Base-by-base conservation (phyloP, 2,329 filamentous ascomycete genomes). In the Aspergillus sp. region DNA sequence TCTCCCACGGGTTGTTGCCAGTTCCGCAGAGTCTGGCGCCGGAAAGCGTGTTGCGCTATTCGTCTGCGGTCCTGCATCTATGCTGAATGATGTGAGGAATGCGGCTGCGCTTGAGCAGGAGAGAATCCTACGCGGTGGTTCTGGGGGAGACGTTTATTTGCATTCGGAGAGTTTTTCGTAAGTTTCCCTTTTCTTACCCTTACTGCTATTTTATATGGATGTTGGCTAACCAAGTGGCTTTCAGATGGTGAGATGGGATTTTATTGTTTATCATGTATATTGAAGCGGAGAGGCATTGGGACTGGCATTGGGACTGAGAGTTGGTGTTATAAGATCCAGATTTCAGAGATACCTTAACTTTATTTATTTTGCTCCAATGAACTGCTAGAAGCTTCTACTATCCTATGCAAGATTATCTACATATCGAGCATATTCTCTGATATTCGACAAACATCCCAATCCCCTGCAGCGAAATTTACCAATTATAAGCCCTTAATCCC, bases 101-200 rank as follows among this genome's bases (percentile, higher is more conserved):
- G 79, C 78, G 7, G 78, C 79, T 19, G 79, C 79, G 2, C 53
- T 53, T n/a, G 74, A 73, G 41, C 79, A 82, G 54, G 49, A 74
- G 54, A 58, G 60, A 7, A 25, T 52, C 79, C 7, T 71, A 63
- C 17, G 70, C 66, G 6, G 64, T 33, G 17, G 25, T 61, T 1
- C 15, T 14, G 43, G 23, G n/a, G 66, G 63, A 48, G 73, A 76
- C 33, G 70, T 81, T 2, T 81, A 79, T 67, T 60, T 82, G 56
- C 79, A 82, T 67, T 73, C 74, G 21, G 80, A 82, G 66, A 72
- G 77, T 54, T 82, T 82, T 60, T 75, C 73, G 61, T 80, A 65
- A 76, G 77, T 76, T 40, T 39, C 14, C 17, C 75, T 73, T 33
- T 23, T 14, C 12, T 23, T 33, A 19, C 14, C 3, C 8, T 17